Percentiles rank a stretch among this genome's conserved stretches.
phyloP scores from a whole-genome alignment of 495 filamentous ascomycete genomes.

The Aspergillus steynii region DNA sequence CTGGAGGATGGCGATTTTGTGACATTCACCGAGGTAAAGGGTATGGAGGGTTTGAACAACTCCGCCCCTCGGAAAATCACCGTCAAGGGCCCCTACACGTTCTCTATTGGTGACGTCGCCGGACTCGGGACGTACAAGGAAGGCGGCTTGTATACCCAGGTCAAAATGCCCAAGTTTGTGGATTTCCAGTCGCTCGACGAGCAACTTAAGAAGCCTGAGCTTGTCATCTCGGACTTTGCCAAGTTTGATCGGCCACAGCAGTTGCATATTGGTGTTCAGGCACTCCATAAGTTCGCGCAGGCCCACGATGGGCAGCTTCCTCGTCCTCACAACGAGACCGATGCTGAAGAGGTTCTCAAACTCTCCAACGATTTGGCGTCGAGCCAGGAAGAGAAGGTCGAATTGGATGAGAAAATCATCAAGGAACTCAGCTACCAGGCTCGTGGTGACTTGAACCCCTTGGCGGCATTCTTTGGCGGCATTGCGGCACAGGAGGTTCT shows the following conservation, averaged over 20 bases:
- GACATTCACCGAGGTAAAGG: constrained; percentile 88
- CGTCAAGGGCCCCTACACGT: constrained; percentile 94
- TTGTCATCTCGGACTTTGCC: constrained; percentile 91
- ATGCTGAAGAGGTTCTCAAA: constrained; percentile 75
- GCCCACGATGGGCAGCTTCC: constrained; percentile 69
- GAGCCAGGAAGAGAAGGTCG: constrained; percentile 66
- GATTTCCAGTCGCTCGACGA: constrained; percentile 79
- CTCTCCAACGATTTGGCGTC: constrained; percentile 69
- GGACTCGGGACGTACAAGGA: constrained; percentile 79
- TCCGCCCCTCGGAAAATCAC: constrained; percentile 82
- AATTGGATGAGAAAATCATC: constrained; percentile 90
- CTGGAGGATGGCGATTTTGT: constrained; percentile 96
- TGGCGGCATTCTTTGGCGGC: constrained; percentile 96
- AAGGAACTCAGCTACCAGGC: constrained; percentile 95
- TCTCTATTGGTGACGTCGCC: constrained; percentile 93
- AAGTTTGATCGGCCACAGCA: constrained; percentile 94
- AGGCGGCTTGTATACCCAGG: constrained; percentile 88
- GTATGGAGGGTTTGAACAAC: constrained; percentile 87
- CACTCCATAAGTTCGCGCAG: constrained; percentile 79
- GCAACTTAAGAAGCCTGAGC: constrained; percentile 81
- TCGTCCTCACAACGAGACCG: constrained; percentile 76
- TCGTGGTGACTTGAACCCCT: constrained; percentile 83
- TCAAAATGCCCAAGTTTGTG: constrained; percentile 95
- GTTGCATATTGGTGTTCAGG: constrained; percentile 90
- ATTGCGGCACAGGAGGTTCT: constrained; percentile 94